Base-by-base conservation (phyloP, 1,284 basidiomycete species). In the Malassezia vespertilionis region DNA sequence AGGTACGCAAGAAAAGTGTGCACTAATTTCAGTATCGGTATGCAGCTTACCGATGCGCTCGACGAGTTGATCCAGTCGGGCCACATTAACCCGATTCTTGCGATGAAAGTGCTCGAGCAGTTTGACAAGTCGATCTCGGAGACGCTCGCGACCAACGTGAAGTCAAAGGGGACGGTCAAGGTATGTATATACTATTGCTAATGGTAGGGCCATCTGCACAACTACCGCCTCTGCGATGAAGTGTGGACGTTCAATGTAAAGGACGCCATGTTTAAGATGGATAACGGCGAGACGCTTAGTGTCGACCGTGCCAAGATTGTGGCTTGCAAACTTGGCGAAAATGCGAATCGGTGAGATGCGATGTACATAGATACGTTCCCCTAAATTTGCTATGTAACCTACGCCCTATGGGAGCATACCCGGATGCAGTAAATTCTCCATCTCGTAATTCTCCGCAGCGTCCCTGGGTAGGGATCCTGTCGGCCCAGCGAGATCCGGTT, bases 51-150 rank as follows among this genome's bases (percentile, higher is more conserved):
- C n/a, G 91, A 97, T 76, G 89, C 91, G 56, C 80, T 97, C 61
- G 91, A 97, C 74, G 91, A 97, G 75, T 80, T 97, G 53, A 97
- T 97, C 67, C 93, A 90, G 41, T 86, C 84, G 60, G 91, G 91
- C 2, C 83, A 87, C 49, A 96, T 97, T 62, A 93, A 90, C 17
- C 91, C 93, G 2, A 90, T 97, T 73, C 74, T 97, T 54, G 91
- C 91, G 11, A 89, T 96, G 84, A 86, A 91, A 71, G 88, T 96
- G 7, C 74, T 97, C 47, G 86, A 64, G 46, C 65, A 70, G 44
- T 70, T 70, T 32, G 67, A 70, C 44, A 60, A 61, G 42, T 57
- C 63, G 20, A 63, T 70, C 40, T 66, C 67, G 14, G 64, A 64
- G 34, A 65, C 65, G 17, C 54, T 70, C 4, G 41, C 31, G 24